Evolutionary conservation across 2,329 filamentous ascomycete species (phyloP), one percentile per base, ranked within the genome.

Genomic region (Aspergillus alliaceus): DNA sequence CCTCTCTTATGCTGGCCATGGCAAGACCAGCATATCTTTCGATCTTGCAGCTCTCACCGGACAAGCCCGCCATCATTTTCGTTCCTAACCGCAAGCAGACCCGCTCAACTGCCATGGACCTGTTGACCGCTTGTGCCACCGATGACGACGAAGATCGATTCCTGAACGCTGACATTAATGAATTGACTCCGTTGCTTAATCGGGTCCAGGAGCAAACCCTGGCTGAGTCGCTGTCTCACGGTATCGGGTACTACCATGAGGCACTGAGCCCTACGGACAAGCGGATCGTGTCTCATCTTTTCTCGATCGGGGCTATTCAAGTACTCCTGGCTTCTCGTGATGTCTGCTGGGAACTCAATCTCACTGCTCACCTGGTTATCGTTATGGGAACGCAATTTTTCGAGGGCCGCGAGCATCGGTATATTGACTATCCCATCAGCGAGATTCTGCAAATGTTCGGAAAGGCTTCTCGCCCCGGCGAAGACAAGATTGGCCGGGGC

Each of bases 331-430:
- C 88, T 25, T 90, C 88, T 7, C 86, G 95, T 53, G 93, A 99
- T 76, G 92, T 95, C 50, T 97, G 93, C 77, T 99, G 95, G 93
- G 93, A 98, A 76, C 80, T 99, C 53, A 87, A 96, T 62, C 88
- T 87, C 69, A 91, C 86, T 1, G 93, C 93, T 4, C 93, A 98
- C 71, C 81, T 99, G 14, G 93, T 98, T 14, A 85, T 99, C 48
- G 88, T 99, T 31, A 98, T 99, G 93, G 93, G 93, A 15, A 99
- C 96, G 1, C 95, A 99, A 70, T 97, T 93, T 77, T 99, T 93
- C 64, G 95, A 99, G 69, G 95, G 95, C 6, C 88, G 92, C 51
- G 93, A 99, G 75, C 96, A 99, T 74, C 89, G 96, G 59, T 99
- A 99, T 73, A 87, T 98, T 53, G 95, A 99, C 75, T 99, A 99